Base-by-base conservation (phyloP, 1,284 basidiomycete species). In the Boletus semigastroideus region DNA sequence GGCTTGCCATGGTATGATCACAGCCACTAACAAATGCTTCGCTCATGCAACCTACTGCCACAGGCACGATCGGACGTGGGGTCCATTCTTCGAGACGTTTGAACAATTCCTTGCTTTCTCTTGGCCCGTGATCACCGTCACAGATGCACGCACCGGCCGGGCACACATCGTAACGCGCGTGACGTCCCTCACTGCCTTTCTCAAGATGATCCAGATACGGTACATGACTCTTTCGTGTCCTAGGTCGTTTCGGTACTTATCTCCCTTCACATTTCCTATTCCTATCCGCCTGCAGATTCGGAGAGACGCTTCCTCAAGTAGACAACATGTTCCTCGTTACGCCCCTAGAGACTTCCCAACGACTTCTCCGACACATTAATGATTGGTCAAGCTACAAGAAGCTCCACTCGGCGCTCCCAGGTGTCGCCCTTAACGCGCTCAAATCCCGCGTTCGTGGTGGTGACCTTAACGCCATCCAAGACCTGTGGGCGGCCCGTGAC, bases 1-100 rank as follows among this genome's bases (percentile, higher is more conserved):
- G 79, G 78, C 55, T 73, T 91, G 44, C 79, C 85, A 49, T 93
- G 91, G 91, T 89, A 62, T 57, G 78, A 39, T 17, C 2, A 4
- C 4, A 1, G n/a, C 27, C n/a, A 13, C 17, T 8, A 25, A 11
- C 27, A 14, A n/a, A 30, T 27, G 17, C 36, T 51, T 51, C 33
- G 51, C 49, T 55, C 27, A 58, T 53, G 22, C 28, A 51, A 20
- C 5, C 37, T 41, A 31, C 20, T 34, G 8, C 31, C 49, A 1
- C 34, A 89, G 87, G 87, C 87, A 86, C 59, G 86, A 92, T 56
- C 82, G 85, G 51, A 83, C 87, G 40, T 94, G 91, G 90, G 87
- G 87, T 4, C 82, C 86, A 46, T 77, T 89, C 52, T 93, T 94
- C 71, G 79, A 83, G 45, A 82, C 87, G 0, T 93, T 93, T 67